Conservation (phyloP, 345 rosid species). For the Microthlaspi erraticum region DNA sequence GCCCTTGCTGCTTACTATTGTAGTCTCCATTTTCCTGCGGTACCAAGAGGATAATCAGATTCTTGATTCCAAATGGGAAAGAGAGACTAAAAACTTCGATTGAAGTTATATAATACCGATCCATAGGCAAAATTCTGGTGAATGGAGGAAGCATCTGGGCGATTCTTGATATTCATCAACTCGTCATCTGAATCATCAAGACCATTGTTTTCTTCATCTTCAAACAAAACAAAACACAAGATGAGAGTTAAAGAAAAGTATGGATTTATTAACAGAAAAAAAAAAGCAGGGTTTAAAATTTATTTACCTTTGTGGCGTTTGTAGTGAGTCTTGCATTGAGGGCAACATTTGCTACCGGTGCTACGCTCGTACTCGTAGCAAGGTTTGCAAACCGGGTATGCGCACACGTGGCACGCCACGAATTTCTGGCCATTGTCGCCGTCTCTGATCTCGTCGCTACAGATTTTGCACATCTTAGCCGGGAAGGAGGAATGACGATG, state of each 20-base stretch:
- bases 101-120: constrained; percentile 30
- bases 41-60: constrained; percentile 13
- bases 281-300: not conserved
- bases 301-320: constrained; percentile 77
- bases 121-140: constrained; percentile 45
- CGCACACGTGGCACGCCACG: constrained; percentile 79
- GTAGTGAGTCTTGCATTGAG: constrained; percentile 91
- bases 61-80: constrained; percentile 11
- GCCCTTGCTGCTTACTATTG: constrained; percentile 54
- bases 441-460: constrained; percentile 75
- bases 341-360: constrained; percentile 86
- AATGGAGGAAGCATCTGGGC: constrained; percentile 45
- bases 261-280: not conserved
- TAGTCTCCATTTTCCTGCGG: constrained; percentile 76
- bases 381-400: constrained; percentile 86
- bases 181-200: constrained; percentile 73
- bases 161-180: constrained; percentile 57
- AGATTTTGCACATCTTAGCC: constrained; percentile 65
- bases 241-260: not conserved
- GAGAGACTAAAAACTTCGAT: not conserved
- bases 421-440: constrained; percentile 64
- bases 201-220: constrained; percentile 63
- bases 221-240: not conserved
- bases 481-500: constrained; percentile 50
- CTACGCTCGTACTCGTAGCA: constrained; percentile 93